Evolutionary conservation across 805 yeast species (phyloP), one percentile per base, ranked within the genome.

Genomic region (Nakazawaea ambrosiae): DNA sequence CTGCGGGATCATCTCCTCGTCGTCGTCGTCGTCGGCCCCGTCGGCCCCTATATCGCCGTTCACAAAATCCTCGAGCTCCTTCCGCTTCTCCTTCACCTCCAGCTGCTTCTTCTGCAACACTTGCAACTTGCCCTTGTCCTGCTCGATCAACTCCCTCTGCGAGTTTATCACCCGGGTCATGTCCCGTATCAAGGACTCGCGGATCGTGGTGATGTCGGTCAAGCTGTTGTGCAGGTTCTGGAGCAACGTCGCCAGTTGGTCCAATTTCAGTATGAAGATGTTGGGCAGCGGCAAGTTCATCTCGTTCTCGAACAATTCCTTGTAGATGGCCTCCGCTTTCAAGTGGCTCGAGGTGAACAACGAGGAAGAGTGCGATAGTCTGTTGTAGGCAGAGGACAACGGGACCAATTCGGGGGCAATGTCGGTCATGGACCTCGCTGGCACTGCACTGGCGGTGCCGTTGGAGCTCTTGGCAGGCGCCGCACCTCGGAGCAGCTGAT

Each of bases 231-330:
- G 33, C 9, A 51, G 33, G 1, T 40, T 39, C 4, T 31, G 32
- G 29, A 40, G 49, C 26, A 36, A 43, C 7, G 37, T 44, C 16
- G 37, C 28, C 20, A 50, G 43, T 20, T 42, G 41, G 17, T 45
- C 45, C 4, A 49, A 49, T 39, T 51, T 54, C 7, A 44, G 36
- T 5, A 57, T 31, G 31, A 57, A 57, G 14, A 53, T 43, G 7
- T 42, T 44, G 9, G 61, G 61, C n/a, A 57, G 57, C 0, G 55
- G 61, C 22, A 58, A 43, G 20, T 44, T 44, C 33, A 50, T 48
- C 33, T 56, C 60, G 4, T 57, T 48, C 12, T 50, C 49, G 37
- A 57, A 50, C 11, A 54, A 37, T 2, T 45, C 42, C 15, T 43
- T 39, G 42, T 54, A 56, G 5, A 45, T 43, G n/a, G 48, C 45